Evolutionary conservation across 768 basidiomycete genomes (phyloP).

Genomic region (Leccinum ochraceum): DNA sequence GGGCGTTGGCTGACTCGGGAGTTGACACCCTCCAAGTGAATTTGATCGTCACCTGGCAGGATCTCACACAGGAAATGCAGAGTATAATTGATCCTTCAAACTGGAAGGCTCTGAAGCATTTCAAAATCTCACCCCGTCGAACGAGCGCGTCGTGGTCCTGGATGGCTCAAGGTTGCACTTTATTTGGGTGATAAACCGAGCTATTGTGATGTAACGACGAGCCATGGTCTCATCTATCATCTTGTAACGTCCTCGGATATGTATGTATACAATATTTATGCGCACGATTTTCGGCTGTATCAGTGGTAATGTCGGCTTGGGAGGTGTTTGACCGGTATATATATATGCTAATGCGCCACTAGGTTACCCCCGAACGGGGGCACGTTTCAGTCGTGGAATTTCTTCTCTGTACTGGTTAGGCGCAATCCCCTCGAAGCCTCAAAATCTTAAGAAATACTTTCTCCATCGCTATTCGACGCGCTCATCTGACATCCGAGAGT

Average conservation of each 20-base stretch:
- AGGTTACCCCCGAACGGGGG: too few species aligned
- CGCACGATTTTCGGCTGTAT: background rate
- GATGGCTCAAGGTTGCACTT: conserved; percentile 6
- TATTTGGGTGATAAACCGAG: conserved; percentile 5
- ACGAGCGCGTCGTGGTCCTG: conserved; percentile 17
- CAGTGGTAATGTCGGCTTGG: background rate
- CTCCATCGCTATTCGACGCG: too few species aligned
- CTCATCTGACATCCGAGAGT: too few species aligned
- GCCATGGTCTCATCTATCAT: background rate
- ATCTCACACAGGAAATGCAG: conserved; percentile 20
- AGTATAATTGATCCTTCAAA: conserved; percentile 24
- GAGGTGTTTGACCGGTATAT: background rate
- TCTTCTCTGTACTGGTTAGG: too few species aligned
- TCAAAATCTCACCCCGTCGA: conserved; percentile 15
- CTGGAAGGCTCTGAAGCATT: conserved; percentile 17
- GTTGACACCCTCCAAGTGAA: conserved; percentile 13
- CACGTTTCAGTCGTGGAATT: too few species aligned
- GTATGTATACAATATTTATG: background rate
- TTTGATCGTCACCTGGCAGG: conserved; percentile 20
- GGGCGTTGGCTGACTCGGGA: conserved; percentile 16
- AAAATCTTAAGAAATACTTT: too few species aligned
- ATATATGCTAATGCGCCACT: background rate
- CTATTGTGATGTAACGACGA: background rate
- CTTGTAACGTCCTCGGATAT: background rate
- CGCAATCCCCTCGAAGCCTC: too few species aligned